Evolutionary conservation across 2,329 filamentous ascomycete genomes (phyloP), one percentile per base, ranked within the genome.

Genomic region (Scortechinia acanthostroma): DNA sequence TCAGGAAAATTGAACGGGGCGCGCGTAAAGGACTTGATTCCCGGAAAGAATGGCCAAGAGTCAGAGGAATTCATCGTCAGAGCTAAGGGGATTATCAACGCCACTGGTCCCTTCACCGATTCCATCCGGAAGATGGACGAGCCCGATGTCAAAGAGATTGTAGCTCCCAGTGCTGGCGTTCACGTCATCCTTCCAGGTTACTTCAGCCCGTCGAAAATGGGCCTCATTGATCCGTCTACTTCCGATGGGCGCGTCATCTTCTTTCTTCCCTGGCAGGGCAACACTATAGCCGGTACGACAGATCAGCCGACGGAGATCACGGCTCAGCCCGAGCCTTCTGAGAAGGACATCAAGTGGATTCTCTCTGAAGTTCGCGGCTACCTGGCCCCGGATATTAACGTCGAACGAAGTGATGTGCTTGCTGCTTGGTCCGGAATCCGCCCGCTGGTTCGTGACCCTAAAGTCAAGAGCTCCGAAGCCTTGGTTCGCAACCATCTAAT

Each of bases 231-330:
- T 54, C 86, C 88, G 2, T 76, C 78, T 33, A 90, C 88, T 2
- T 91, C 86, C 1, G 87, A 93, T 55, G 87, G 87, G n/a, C 80
- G 87, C 56, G 87, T 93, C 51, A 87, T 93, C 55, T 93, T 93
- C 71, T 89, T 93, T 61, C 71, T 93, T 44, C 87, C 87, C 4
- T 93, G 87, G 87, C 84, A 91, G 63, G 87, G 87, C 45, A 88
- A 88, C 69, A 91, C 88, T 4, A 87, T 93, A 49, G 87, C 88
- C 43, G 87, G 87, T 52, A 91, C 87, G 14, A 93, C 87, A 2
- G 87, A 93, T 55, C 82, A 81, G 47, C 80, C 86, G 2, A 86
- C 83, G 46, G 66, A 73, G 16, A 80, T 93, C 51, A 76, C 77
- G 48, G 69, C 71, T 45, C 77, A 89, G 55, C 88, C 88, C 2